Percentiles rank a stretch among this genome's conserved stretches.
These are phyloP conservation scores for Metarhizium robertsii DNA, from an alignment of 2,329 filamentous ascomycete genomes.

Conservation along the genomic window DNA sequence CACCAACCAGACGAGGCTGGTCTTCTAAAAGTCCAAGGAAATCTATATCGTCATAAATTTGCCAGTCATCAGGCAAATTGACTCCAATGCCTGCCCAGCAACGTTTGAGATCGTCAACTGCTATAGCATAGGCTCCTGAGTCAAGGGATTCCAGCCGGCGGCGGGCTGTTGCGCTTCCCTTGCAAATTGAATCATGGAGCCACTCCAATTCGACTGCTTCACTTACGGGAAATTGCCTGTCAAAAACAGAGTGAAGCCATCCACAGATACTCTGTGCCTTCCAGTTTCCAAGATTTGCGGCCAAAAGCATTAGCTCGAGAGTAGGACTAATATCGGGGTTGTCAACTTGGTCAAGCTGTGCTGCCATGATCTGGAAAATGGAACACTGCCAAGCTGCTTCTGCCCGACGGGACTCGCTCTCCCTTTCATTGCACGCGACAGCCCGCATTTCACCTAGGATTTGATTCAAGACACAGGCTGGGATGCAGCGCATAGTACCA, in stretches of 20 bases:
- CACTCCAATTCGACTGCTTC: not conserved
- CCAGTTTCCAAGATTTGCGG: too few species aligned
- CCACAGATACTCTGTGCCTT: too few species aligned
- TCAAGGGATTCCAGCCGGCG: not conserved
- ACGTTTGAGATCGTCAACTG: not conserved
- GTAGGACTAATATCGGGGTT: too few species aligned
- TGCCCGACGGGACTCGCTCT: not conserved
- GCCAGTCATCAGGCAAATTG: not conserved
- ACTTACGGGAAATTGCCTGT: not conserved
- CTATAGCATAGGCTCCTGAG: too few species aligned
- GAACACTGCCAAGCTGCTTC: not conserved
- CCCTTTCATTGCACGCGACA: not conserved
- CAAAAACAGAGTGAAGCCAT: too few species aligned
- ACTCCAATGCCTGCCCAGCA: not conserved
- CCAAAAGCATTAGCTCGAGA: too few species aligned
- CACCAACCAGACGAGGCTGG: too few species aligned
- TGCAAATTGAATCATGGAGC: not conserved
- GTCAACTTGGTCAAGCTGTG: too few species aligned
- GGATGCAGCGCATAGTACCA: too few species aligned
- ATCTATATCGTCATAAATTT: not conserved
- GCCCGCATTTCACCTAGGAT: not conserved
- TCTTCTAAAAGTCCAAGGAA: not conserved
- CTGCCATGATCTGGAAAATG: not conserved
- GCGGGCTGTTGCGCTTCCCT: not conserved
- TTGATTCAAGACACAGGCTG: too few species aligned